A percentile compares a stretch with the other conserved stretches of the same genome.
Conservation (phyloP, 441 rosid species). For the Croton laevigatus region DNA sequence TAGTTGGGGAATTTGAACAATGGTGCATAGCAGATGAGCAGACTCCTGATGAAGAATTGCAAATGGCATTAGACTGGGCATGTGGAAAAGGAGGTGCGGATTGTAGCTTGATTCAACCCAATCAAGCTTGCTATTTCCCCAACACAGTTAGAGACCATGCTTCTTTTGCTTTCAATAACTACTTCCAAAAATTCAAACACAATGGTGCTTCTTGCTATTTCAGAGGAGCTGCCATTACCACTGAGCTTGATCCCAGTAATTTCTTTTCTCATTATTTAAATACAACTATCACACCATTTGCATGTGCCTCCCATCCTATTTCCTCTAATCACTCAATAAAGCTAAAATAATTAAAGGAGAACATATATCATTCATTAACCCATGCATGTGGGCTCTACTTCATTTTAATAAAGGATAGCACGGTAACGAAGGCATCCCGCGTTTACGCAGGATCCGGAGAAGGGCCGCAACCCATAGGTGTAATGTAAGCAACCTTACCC, state of each 20-base stretch:
- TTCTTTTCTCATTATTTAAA: too few species aligned
- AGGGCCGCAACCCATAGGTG: too few species aligned
- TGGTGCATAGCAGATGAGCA: constrained; percentile 79
- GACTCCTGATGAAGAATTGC: constrained; percentile 63
- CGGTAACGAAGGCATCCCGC: too few species aligned
- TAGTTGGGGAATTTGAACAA: constrained; percentile 54
- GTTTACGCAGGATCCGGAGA: too few species aligned
- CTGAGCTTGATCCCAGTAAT: constrained; percentile 71
- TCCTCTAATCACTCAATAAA: constrained; percentile 11
- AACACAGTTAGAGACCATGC: constrained; percentile 59
- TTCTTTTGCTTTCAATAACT: constrained; percentile 65
- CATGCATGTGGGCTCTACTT: constrained; percentile 12
- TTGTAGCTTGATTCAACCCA: constrained; percentile 48
- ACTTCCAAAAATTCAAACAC: constrained; percentile 58
- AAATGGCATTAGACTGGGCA: constrained; percentile 60
- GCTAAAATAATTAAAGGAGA: not conserved
- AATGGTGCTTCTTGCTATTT: constrained; percentile 66
- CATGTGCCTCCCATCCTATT: constrained; percentile 23
- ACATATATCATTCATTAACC: not conserved
- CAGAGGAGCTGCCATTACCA: constrained; percentile 64
- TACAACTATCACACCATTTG: not conserved
- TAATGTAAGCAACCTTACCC: too few species aligned
- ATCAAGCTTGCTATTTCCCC: constrained; percentile 59
- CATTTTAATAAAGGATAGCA: too few species aligned
- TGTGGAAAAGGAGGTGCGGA: constrained; percentile 55